Base-by-base conservation (phyloP, 345 rosid genomes). In the Murraya paniculata region DNA sequence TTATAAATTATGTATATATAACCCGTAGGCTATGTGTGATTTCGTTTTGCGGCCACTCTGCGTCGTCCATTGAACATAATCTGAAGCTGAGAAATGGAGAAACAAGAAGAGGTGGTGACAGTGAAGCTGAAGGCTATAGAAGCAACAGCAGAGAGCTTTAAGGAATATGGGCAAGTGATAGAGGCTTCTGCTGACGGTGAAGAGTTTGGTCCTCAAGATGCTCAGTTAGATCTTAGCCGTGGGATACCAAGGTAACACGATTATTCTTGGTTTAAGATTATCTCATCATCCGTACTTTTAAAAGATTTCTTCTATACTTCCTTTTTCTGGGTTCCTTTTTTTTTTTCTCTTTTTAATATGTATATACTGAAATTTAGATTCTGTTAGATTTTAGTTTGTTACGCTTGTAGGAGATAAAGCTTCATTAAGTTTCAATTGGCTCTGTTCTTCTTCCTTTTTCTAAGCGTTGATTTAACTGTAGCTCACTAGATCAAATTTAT, bases 131-230 rank as follows among this genome's bases (percentile, higher is more conserved):
- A 81, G 41, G 79, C 93, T 31, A 78, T 81, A 59, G 97, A 94
- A 86, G 97, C 91, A 48, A 94, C 94, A 27, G 73, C 84, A 7
- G 96, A 90, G 68, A 89, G 80, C 85, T 94, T 94, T 85, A 57
- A 64, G 38, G 98, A 90, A 4, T 94, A 78, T 53, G 97, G 95
- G 6, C 98, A 94, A 76, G 85, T 92, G 68, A 82, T 94, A 61
- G 89, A 88, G 60, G 77, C 92, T 11, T 83, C 90, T 45, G 73
- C 84, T 14, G 97, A 92, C 57, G 90, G 91, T 24, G 90, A 84
- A 19, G 74, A 58, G 70, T 92, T 84, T 75, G 96, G 97, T 72
- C 97, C 97, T 35, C 72, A 80, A 53, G 98, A 94, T 72, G 97
- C 98, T 65, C 97, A 89, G 68, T 82, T 92, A 39, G 90, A 94